Conservation (phyloP, 305 asterid species). For the Fraxinus nigra region DNA sequence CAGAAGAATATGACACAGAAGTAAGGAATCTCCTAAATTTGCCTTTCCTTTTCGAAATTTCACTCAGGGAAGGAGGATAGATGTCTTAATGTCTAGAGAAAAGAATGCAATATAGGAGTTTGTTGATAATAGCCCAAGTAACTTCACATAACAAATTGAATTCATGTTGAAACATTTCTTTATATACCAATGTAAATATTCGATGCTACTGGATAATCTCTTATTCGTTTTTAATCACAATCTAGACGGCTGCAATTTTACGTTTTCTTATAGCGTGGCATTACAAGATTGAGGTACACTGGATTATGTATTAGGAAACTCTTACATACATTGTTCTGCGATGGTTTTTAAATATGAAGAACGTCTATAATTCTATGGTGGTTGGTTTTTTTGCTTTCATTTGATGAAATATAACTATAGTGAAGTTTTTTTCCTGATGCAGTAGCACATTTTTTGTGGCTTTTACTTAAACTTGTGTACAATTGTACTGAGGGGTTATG, state of each 20-base stretch:
- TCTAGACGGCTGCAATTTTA: neutral
- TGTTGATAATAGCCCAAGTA: constrained; percentile 16
- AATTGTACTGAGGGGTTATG: neutral
- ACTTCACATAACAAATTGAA: neutral
- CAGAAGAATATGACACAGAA: constrained; percentile 26
- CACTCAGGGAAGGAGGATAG: constrained; percentile 12
- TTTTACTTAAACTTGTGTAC: neutral
- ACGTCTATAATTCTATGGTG: neutral
- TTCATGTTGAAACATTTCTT: neutral
- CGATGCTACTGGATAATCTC: neutral
- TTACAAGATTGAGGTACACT: neutral
- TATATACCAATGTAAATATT: neutral
- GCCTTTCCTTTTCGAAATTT: neutral
- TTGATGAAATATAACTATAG: neutral
- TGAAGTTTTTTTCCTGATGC: neutral
- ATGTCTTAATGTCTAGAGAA: constrained; percentile 6
- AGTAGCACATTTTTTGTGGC: neutral
- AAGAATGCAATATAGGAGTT: constrained; percentile 25
- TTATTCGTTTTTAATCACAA: neutral
- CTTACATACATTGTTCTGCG: neutral
- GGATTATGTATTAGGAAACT: neutral
- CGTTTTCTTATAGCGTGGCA: neutral
- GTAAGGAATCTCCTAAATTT: constrained; percentile 15
- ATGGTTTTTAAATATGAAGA: neutral
- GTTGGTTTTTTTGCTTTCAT: neutral